These are phyloP conservation scores for Crucihimalaya himalaica DNA, from an alignment of 345 rosid species.

Conservation along the genomic window DNA sequence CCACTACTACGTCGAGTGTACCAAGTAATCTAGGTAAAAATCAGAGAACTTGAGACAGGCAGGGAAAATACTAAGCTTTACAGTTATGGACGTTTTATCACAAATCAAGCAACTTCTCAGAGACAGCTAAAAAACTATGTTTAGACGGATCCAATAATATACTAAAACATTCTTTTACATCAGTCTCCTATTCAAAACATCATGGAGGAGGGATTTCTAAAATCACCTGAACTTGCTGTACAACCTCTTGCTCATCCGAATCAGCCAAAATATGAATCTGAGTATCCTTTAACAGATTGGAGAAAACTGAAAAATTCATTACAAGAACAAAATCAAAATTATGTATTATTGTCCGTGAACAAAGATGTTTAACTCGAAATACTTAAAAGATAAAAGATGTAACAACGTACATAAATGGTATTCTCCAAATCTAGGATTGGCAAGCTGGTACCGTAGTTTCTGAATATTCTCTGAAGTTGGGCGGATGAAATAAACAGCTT, in stretches of 20 bases:
- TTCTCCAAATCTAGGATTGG: constrained; percentile 87
- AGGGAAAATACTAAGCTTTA: neutral
- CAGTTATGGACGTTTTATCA: neutral
- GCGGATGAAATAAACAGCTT: constrained; percentile 88
- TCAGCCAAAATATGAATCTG: constrained; percentile 96
- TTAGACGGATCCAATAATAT: neutral
- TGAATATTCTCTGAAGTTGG: constrained; percentile 89
- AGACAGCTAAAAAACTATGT: neutral
- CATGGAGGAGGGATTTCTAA: neutral
- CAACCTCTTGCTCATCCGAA: constrained; percentile 97
- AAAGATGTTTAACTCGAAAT: constrained; percentile 3
- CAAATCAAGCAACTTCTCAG: neutral
- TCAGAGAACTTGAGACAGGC: constrained; percentile 3
- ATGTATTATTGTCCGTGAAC: neutral
- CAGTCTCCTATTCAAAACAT: neutral
- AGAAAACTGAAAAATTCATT: constrained; percentile 73
- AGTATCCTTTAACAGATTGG: constrained; percentile 93
- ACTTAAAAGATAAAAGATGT: neutral
- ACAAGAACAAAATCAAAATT: constrained; percentile 3
- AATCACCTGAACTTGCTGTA: constrained; percentile 91
- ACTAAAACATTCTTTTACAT: constrained; percentile 1
- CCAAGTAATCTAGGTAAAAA: constrained; percentile 10
- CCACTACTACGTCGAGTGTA: neutral
- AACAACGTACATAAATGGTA: constrained; percentile 71
- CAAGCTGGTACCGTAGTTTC: constrained; percentile 76